Evolutionary conservation across 768 basidiomycete genomes (phyloP), one percentile per base, ranked within the genome.

Genomic region (Suillus subluteus): DNA sequence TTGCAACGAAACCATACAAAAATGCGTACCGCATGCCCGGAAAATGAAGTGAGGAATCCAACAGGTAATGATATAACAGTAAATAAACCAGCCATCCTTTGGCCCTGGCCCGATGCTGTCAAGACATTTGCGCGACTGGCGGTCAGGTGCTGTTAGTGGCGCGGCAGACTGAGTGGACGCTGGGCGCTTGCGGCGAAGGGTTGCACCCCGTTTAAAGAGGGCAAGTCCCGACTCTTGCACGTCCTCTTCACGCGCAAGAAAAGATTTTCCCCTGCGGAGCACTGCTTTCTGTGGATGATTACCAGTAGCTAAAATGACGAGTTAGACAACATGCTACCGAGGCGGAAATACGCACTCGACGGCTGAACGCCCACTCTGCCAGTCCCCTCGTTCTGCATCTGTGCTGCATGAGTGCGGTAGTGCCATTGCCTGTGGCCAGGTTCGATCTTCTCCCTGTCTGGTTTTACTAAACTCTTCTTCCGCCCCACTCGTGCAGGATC

Each of bases 381-480:
- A 41, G 80, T 80, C n/a, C 87, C 84, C 73, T 92, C 88, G 65
- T 90, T 83, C 77, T 90, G 88, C 74, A 92, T 80, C 75, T 89
- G 87, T 30, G 91, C 91, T 23, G 94, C 94, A 79, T 93, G 95
- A 65, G 84, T 88, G 63, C 94, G 88, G 79, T 99, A 99, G 79
- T 98, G 92, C 90, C 91, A 99, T 73, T 96, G 90, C 61, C 95
- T 87, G 82, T 98, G 95, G 50, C 89, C 88, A 12, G 96, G 95
- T 73, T 98, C 96, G 71, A 98, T 94, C 83, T 96, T 95, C 82
- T 98, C 96, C 65, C 97, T 83, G 78, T 99, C 97, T 6, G 97
- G 97, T 65, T 86, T 83, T 63, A 98, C 93, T 21, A 99, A 84
- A 75, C 91, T 93, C 84, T 96, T 96, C 84, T 98, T 98, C 75